Percentiles rank a stretch among this genome's conserved stretches.
These are phyloP conservation scores for Tausonia pullulans DNA, from an alignment of 1,284 basidiomycete species.

Conservation along the genomic window DNA sequence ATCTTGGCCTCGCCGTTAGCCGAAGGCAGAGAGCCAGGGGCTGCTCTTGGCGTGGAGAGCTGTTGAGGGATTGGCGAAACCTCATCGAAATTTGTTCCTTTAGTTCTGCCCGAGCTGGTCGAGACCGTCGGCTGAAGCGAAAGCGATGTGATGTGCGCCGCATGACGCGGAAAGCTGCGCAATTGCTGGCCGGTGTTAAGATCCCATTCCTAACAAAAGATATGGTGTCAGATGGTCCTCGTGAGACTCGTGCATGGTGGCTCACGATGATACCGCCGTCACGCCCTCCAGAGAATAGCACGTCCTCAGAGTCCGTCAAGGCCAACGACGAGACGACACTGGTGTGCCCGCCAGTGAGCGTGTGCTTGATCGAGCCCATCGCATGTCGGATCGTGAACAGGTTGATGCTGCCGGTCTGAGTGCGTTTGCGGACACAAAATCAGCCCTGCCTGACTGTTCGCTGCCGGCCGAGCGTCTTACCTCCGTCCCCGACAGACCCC, in stretches of 20 bases:
- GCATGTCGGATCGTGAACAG: conserved; percentile 86
- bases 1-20: neutral
- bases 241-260: conserved; percentile 17
- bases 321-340: conserved; percentile 77
- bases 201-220: conserved; percentile 78
- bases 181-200: conserved; percentile 77
- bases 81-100: neutral
- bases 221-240: neutral
- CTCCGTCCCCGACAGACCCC: conserved; percentile 73
- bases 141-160: conserved; percentile 73
- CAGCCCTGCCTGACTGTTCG: conserved; percentile 11
- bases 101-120: neutral
- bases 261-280: conserved; percentile 79
- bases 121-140: conserved; percentile 57
- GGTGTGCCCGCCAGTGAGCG: conserved; percentile 56
- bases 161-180: conserved; percentile 69
- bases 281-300: conserved; percentile 86
- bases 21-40: neutral
- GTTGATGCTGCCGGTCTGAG: conserved; percentile 71
- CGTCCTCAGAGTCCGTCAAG: conserved; percentile 66
- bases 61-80: too few species aligned
- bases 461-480: conserved; percentile 40
- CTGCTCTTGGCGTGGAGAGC: neutral
- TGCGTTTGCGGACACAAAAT: conserved; percentile 9
- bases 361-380: conserved; percentile 67